Conservation (phyloP, 2,329 filamentous ascomycete species). For the Epichloe gansuensis region DNA sequence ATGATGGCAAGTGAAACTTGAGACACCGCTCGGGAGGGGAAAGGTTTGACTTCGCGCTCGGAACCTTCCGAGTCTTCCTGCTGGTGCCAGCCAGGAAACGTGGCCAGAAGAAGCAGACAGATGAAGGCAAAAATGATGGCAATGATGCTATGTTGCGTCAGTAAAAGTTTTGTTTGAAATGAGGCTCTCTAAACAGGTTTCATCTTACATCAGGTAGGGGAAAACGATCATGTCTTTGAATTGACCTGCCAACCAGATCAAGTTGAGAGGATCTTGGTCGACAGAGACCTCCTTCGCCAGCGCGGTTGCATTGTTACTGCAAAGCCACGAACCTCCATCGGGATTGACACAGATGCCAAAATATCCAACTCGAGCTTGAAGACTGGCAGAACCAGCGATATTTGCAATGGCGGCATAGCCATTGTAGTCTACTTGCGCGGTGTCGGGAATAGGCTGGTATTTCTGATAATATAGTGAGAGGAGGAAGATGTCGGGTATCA, state of each 20-base stretch:
- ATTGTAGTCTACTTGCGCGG: slow-evolving; percentile 81
- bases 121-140: slow-evolving; percentile 95
- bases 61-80: slow-evolving; percentile 69
- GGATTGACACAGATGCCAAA: slow-evolving; percentile 95
- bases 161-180: neutral
- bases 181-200: too few relatives aligned
- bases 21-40: slow-evolving; percentile 82
- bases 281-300: slow-evolving; percentile 79
- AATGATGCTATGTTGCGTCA: slow-evolving; percentile 55
- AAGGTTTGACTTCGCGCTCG: slow-evolving; percentile 84
- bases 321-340: slow-evolving; percentile 82
- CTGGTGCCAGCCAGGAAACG: slow-evolving; percentile 96
- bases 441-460: slow-evolving; percentile 70
- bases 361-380: slow-evolving; percentile 90
- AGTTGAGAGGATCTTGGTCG: slow-evolving; percentile 88
- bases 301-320: slow-evolving; percentile 92
- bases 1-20: slow-evolving; percentile 90
- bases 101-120: slow-evolving; percentile 86
- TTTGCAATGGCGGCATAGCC: slow-evolving; percentile 76
- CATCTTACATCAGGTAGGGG: slow-evolving; percentile 77
- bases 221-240: slow-evolving; percentile 99
- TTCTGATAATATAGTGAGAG: slow-evolving; percentile 93
- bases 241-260: slow-evolving; percentile 92
- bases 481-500: slow-evolving; percentile 93
- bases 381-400: slow-evolving; percentile 70